A percentile compares a stretch with the other conserved stretches of the same genome.
Conservation (phyloP, 108 stramenopile genomes). For the Cyclotella kingstonii region DNA sequence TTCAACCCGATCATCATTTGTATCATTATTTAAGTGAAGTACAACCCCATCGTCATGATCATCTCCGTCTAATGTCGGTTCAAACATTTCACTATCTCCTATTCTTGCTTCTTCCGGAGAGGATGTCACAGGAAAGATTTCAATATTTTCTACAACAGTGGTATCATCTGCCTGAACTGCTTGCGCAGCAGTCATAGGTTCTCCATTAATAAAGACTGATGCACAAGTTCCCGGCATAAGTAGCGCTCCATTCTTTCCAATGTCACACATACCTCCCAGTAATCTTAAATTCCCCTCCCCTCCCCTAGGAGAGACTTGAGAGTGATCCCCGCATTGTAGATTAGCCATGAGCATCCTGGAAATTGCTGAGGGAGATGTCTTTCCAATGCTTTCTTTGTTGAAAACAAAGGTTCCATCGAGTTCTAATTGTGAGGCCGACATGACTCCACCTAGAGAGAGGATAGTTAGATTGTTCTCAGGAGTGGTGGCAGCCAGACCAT, state of each 20-base stretch:
- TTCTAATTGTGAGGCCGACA: conserved; percentile 28
- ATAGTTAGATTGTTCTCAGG: conserved; percentile 18
- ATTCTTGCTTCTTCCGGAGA: no score
- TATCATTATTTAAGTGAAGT: conserved; percentile 39
- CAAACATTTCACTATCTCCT: conserved; percentile 22
- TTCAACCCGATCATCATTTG: conserved; percentile 17
- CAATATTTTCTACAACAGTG: conserved; percentile 13
- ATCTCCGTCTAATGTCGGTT: conserved; percentile 8
- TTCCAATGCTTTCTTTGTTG: conserved; percentile 16
- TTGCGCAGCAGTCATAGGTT: not conserved
- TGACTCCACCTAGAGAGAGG: conserved; percentile 33
- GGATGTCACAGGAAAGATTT: conserved; percentile 43
- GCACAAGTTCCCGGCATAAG: conserved; percentile 51
- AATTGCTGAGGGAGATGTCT: conserved; percentile 20
- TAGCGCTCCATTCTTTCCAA: conserved; percentile 53
- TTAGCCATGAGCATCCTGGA: conserved; percentile 29
- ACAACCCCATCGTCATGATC: conserved; percentile 37
- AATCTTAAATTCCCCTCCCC: conserved; percentile 25
- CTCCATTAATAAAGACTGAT: conserved; percentile 17
- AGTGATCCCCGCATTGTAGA: conserved; percentile 20
- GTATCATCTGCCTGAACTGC: conserved; percentile 8
- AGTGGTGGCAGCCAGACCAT: conserved; percentile 5
- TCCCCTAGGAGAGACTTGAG: no score
- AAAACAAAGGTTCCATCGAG: conserved; percentile 33
- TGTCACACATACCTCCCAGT: conserved; percentile 39